Base-by-base conservation (phyloP, 2,329 filamentous ascomycete genomes). In the Penicillium fuscoglaucum region DNA sequence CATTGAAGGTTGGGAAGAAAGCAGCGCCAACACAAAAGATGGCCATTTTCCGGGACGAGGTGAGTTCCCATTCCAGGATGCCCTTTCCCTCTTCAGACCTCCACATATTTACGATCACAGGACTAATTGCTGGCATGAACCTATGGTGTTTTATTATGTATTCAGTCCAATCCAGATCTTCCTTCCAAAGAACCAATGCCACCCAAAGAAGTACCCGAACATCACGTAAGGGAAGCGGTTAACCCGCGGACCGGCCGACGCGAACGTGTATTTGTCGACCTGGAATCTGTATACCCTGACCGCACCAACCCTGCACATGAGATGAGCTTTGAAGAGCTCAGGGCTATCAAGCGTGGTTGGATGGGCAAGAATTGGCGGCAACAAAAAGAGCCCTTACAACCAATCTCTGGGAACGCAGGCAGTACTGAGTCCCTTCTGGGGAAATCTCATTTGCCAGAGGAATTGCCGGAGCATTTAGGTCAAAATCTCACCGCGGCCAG, bases 41-140 rank as follows among this genome's bases (percentile, higher is more conserved):
- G 87, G 82, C 88, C 71, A 85, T 99, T 46, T 99, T 97, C 82
- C 93, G 90, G 82, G 95, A 99, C 82, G 82, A 90, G 90, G 95
- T 99, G 89, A 88, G 91, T 83, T 73, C 15, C 44, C 70, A 69
- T 62, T 68, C 51, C 39, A 68, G 66, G 73, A 72, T 67, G 65
- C 63, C 64, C 67, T 63, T 63, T 66, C 64, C 66, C 70, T 67
- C 72, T 70, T 74, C 70, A 74, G 74, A 76, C 67, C 73, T 77
- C 81, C 83, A 83, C 75, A 82, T 91, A 85, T 95, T 95, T 91
- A 95, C 92, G 83, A 87, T 84, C 82, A 85, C 85, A 97, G 93
- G 92, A 96, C 93, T 97, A 96, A 97, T 93, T 82, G 72, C 74
- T 85, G 78, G 72, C 74, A 78, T 78, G 65, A 72, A 70, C 64